Evolutionary conservation across 345 rosid genomes (phyloP), one percentile per base, ranked within the genome.

Genomic region (Salix caprea): DNA sequence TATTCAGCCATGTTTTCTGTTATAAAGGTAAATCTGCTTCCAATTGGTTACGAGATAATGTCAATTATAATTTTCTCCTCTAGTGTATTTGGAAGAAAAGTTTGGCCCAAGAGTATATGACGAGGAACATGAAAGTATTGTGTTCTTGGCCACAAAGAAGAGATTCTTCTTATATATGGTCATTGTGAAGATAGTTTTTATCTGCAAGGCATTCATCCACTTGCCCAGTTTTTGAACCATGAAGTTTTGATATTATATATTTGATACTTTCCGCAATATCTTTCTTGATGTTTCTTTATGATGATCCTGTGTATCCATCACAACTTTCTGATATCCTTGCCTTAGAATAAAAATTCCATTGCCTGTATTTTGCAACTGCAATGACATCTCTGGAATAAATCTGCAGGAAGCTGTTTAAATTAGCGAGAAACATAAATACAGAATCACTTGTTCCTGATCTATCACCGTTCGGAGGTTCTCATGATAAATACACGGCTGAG

Each of bases 321-420:
- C 16, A 46, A 46, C 5, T 13, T 46, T 46, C 50, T 46, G 50
- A 14, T 14, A 12, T 3, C 50, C 50, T 12, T 46, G 50, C 50
- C 50, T 12, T 46, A 0, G 50, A 46, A 11, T 15, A 46, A 46
- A 46, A 46, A 12, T 0, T 46, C 39, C 58, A 37, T 32, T 64
- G 75, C 69, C 69, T 67, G 64, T 67, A 74, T 70, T 52, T 76
- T 6, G 32, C 65, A 40, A 52, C 28, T 64, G 2, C 7, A 26
- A 69, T 81, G 30, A 69, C 23, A 34, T 76, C 74, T 16, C 46
- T 74, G 79, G 80, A 67, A 56, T 73, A 66, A 77, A 86, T 72
- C 7, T 84, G 78, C 85, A 92, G 98, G 97, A 88, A 85, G 72
- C 70, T 84, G 72, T 23, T 84, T 70, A 86, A 85, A 76, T 71